Percentiles rank a stretch among this genome's conserved stretches.
phyloP scores from a whole-genome alignment of 306 rosid genomes.

The Alnus glutinosa region DNA sequence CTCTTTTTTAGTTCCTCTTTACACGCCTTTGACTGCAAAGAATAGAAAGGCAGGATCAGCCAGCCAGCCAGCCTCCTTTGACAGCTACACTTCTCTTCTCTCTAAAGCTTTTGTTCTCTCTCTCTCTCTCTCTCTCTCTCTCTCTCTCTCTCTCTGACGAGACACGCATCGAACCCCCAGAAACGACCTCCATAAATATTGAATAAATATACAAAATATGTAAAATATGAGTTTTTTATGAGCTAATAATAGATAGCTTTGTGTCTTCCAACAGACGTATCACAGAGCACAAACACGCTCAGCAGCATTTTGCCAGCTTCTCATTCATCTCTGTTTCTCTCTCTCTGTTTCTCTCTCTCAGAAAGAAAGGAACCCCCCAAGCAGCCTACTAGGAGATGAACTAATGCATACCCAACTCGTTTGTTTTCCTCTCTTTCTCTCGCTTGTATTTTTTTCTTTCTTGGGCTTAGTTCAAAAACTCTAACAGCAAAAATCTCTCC shows the following conservation, averaged over 20 bases:
- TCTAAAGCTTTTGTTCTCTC: not conserved
- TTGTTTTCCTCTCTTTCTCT: not conserved
- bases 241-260: too few species aligned
- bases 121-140: constrained; percentile 17
- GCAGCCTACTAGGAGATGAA: not conserved
- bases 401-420: not conserved
- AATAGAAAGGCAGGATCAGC: not conserved
- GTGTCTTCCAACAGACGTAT: too few species aligned
- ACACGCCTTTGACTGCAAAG: constrained; percentile 1
- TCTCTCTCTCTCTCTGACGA: constrained; percentile 8
- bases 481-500: not conserved
- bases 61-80: constrained; percentile 13
- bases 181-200: not conserved
- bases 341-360: not conserved
- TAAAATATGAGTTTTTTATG: too few species aligned
- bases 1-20: too few species aligned
- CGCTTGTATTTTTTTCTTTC: not conserved
- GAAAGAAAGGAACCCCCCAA: constrained; percentile 3
- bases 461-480: not conserved
- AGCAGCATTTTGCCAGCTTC: not conserved
- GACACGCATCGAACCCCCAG: not conserved
- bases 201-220: too few species aligned
- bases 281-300: not conserved
- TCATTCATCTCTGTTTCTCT: not conserved
- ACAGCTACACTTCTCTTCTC: constrained; percentile 17